Evolutionary conservation across 306 rosid genomes (phyloP).

Genomic region (Quillaja saponaria): DNA sequence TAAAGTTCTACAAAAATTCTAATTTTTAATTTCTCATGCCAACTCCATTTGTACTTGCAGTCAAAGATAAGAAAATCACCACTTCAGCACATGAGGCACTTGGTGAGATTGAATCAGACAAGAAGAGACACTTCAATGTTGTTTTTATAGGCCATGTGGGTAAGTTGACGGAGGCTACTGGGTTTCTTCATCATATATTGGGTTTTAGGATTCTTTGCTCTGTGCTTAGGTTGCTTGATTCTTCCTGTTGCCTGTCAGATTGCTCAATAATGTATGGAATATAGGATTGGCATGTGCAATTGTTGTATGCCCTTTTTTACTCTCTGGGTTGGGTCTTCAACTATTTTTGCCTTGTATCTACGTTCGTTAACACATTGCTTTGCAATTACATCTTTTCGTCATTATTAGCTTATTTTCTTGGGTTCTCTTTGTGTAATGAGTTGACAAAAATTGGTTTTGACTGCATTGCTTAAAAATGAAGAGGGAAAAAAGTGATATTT

Average conservation of each 20-base stretch:
- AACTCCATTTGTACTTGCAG: slow-evolving; percentile 42
- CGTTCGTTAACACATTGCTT: no score
- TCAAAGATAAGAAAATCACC: slow-evolving; percentile 51
- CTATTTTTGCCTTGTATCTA: no score
- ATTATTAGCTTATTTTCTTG: no score
- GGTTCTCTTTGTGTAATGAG: no score
- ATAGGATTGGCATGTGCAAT: slow-evolving; percentile 10
- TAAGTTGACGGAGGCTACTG: slow-evolving; percentile 42
- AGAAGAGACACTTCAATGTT: slow-evolving; percentile 83
- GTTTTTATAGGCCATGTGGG: slow-evolving; percentile 99
- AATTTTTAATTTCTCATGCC: slow-evolving; percentile 24
- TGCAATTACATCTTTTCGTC: no score
- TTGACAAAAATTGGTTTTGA: no score
- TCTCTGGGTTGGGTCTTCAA: no score
- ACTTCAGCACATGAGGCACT: slow-evolving; percentile 33
- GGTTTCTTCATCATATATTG: slow-evolving; percentile 4
- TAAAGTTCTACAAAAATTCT: background rate
- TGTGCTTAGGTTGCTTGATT: background rate
- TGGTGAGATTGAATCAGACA: slow-evolving; percentile 33
- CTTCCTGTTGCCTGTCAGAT: background rate
- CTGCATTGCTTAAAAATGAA: no score
- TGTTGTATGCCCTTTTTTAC: background rate
- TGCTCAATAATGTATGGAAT: slow-evolving; percentile 5
- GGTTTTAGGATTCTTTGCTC: background rate
- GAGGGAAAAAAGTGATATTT: no score